phyloP scores from a whole-genome alignment of 1,284 basidiomycete genomes.

The Tylopilus orsonianus region DNA sequence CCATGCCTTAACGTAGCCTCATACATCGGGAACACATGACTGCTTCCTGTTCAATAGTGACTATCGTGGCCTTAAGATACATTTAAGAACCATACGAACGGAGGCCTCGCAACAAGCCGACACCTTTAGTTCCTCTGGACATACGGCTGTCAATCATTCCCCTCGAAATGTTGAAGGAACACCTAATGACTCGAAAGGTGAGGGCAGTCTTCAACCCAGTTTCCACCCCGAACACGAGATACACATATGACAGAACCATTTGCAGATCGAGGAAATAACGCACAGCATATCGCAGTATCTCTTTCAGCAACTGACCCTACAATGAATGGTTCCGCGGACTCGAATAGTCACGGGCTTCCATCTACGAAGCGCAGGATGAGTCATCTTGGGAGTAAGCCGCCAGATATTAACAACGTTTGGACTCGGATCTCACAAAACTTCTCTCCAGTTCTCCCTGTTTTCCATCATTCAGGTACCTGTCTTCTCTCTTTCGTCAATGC shows the following conservation, averaged over 20 bases:
- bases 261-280: background rate
- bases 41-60: constrained; percentile 45
- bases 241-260: constrained; percentile 6
- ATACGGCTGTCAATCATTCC: background rate
- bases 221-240: background rate
- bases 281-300: background rate
- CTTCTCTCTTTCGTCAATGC: background rate
- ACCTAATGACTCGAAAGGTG: constrained; percentile 11
- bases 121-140: constrained; percentile 15
- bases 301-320: constrained; percentile 1
- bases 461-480: constrained; percentile 14
- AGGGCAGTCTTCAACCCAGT: background rate
- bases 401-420: background rate
- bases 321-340: background rate
- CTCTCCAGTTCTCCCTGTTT: constrained; percentile 5
- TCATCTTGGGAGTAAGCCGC: constrained; percentile 15
- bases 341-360: background rate
- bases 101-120: constrained; percentile 25
- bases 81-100: constrained; percentile 55
- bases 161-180: constrained; percentile 1
- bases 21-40: constrained; percentile 1
- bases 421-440: constrained; percentile 2
- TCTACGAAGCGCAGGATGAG: constrained; percentile 1
- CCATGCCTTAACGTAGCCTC: constrained; percentile 2
- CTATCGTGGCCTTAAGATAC: constrained; percentile 71